Conservation (phyloP, 495 filamentous ascomycete species). For the Trichocladium antarcticum region DNA sequence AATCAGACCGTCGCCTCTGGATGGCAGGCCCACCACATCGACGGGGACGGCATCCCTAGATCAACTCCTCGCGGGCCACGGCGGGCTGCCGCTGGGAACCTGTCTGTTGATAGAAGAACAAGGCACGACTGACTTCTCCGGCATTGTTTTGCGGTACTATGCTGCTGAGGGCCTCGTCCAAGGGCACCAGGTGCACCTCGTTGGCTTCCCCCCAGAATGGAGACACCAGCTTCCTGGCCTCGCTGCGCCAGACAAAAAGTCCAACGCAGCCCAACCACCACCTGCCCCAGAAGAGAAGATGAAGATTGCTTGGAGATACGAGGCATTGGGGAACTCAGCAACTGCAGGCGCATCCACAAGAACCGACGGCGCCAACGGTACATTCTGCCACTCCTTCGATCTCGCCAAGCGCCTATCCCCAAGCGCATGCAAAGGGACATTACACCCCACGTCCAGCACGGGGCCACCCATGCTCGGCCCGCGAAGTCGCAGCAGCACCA, state of each 20-base stretch:
- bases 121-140: slow-evolving; percentile 89
- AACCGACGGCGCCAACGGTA: slow-evolving; percentile 30
- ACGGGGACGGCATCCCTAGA: slow-evolving; percentile 82
- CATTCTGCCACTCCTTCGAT: slow-evolving; percentile 85
- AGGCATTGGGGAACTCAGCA: slow-evolving; percentile 55
- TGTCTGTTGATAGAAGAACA: slow-evolving; percentile 78
- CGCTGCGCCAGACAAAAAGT: slow-evolving; percentile 37
- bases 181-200: slow-evolving; percentile 75
- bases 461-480: slow-evolving; percentile 14
- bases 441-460: slow-evolving; percentile 38
- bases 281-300: slow-evolving; percentile 55
- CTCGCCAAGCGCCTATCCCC: slow-evolving; percentile 70
- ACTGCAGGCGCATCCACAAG: slow-evolving; percentile 44
- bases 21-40: slow-evolving; percentile 80
- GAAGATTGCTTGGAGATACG: slow-evolving; percentile 99
- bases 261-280: slow-evolving; percentile 31
- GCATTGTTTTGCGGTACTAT: slow-evolving; percentile 74
- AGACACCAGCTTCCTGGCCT: slow-evolving; percentile 69
- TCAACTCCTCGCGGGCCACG: slow-evolving; percentile 72
- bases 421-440: slow-evolving; percentile 34
- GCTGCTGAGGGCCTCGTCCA: slow-evolving; percentile 90
- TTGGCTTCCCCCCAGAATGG: slow-evolving; percentile 73
- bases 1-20: slow-evolving; percentile 75
- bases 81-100: slow-evolving; percentile 74
- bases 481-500: background rate